Percentiles rank a stretch among this genome's conserved stretches.
Conservation (phyloP, 2,329 filamentous ascomycete genomes). For the Calonectria leucothoes region DNA sequence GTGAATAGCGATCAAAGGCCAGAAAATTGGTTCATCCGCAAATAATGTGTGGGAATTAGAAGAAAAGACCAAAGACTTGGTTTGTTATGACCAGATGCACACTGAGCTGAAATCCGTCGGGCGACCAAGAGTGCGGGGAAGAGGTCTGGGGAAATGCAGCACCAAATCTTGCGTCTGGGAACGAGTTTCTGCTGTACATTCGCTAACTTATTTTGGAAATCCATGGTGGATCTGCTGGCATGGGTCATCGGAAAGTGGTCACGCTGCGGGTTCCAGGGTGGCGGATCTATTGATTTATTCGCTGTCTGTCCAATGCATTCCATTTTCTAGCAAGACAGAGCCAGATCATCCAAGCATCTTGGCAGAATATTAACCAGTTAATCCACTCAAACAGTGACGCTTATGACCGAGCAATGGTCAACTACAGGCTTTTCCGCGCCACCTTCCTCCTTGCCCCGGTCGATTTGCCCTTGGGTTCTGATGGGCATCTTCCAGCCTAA, state of each 20-base stretch:
- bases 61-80: background rate
- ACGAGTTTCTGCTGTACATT: no score
- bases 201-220: background rate
- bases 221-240: background rate
- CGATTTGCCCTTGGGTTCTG: background rate
- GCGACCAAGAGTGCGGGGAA: background rate
- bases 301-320: background rate
- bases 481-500: background rate
- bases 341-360: background rate
- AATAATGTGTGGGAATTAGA: background rate
- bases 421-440: background rate
- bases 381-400: background rate
- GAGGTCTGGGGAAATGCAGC: background rate
- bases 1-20: background rate
- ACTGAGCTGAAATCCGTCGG: background rate
- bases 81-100: background rate
- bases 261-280: background rate
- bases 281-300: background rate
- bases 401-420: background rate
- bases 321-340: background rate
- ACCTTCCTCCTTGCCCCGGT: background rate
- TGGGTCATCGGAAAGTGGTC: background rate
- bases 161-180: background rate
- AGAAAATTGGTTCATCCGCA: background rate
- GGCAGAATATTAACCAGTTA: background rate